A percentile compares a stretch with the other conserved stretches of the same genome.
Conservation (phyloP, 805 yeast species). For the Vanderwaltozyma yarrowii region DNA sequence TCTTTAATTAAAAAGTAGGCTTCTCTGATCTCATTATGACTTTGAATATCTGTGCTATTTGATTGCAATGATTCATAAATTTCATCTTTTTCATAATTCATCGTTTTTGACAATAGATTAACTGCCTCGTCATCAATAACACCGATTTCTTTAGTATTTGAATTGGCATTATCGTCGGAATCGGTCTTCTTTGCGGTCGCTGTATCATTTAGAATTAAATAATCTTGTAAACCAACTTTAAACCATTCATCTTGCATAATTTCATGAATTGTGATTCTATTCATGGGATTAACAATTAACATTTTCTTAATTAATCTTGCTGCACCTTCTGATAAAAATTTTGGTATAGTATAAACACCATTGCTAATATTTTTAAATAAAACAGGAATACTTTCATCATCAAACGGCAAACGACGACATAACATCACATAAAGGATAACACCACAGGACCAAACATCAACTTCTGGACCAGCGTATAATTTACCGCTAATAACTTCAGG, state of each 20-base stretch:
- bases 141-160: neutral
- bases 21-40: constrained; percentile 68
- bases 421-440: constrained; percentile 91
- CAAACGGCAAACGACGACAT: constrained; percentile 92
- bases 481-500: constrained; percentile 96
- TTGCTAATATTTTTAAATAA: constrained; percentile 84
- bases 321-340: constrained; percentile 77
- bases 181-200: constrained; percentile 6
- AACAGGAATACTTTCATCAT: constrained; percentile 93
- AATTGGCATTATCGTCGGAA: too few relatives aligned
- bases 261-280: constrained; percentile 85
- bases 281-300: constrained; percentile 91
- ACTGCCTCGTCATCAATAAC: constrained; percentile 65
- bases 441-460: constrained; percentile 97
- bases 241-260: constrained; percentile 95
- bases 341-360: constrained; percentile 87
- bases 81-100: constrained; percentile 86
- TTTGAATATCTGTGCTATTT: constrained; percentile 29
- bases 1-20: constrained; percentile 79
- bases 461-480: constrained; percentile 95
- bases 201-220: constrained; percentile 41
- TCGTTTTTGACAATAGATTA: constrained; percentile 60
- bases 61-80: constrained; percentile 58
- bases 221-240: constrained; percentile 66
- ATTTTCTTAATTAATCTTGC: constrained; percentile 72